A percentile compares a stretch with the other conserved stretches of the same genome.
These are phyloP conservation scores for Agastache rugosa DNA, from an alignment of 257 asterid species.

Conservation along the genomic window DNA sequence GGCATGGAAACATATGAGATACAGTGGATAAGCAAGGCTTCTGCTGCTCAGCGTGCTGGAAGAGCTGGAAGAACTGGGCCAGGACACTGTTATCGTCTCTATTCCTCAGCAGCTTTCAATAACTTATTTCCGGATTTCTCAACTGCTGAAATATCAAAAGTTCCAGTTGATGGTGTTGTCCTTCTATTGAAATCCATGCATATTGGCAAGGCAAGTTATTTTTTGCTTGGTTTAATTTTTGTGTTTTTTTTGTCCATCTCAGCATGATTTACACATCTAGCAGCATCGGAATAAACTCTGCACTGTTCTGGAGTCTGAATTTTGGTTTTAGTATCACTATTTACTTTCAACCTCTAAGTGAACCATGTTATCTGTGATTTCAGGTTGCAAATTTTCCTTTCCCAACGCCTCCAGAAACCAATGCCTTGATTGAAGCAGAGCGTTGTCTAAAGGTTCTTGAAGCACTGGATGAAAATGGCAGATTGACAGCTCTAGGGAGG, in stretches of 20 bases:
- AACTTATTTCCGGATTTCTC: slow-evolving; percentile 75
- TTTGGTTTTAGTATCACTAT: neutral
- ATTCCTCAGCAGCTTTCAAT: slow-evolving; percentile 85
- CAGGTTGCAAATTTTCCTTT: slow-evolving; percentile 95
- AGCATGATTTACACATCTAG: neutral
- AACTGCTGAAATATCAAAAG: slow-evolving; percentile 80
- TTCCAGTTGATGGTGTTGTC: slow-evolving; percentile 95
- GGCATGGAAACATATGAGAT: slow-evolving; percentile 88
- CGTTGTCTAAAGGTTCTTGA: slow-evolving; percentile 81
- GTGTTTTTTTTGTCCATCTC: neutral
- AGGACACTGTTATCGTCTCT: slow-evolving; percentile 94
- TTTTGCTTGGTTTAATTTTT: slow-evolving; percentile 4
- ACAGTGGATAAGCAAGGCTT: slow-evolving; percentile 98
- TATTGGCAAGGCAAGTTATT: slow-evolving; percentile 70
- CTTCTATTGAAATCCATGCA: slow-evolving; percentile 95
- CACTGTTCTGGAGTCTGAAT: neutral
- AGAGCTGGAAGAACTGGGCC: slow-evolving; percentile 98
- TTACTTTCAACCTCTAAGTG: neutral
- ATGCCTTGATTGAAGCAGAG: slow-evolving; percentile 85
- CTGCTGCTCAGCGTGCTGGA: slow-evolving; percentile 96
- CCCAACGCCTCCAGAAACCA: slow-evolving; percentile 86
- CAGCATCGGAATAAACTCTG: neutral
- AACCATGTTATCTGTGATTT: slow-evolving; percentile 33
- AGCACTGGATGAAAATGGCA: slow-evolving; percentile 82
- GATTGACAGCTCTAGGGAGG: slow-evolving; percentile 78